Percentiles rank a stretch among this genome's conserved stretches.
phyloP scores from a whole-genome alignment of 805 yeast genomes.

The Alloascoidea africana region DNA sequence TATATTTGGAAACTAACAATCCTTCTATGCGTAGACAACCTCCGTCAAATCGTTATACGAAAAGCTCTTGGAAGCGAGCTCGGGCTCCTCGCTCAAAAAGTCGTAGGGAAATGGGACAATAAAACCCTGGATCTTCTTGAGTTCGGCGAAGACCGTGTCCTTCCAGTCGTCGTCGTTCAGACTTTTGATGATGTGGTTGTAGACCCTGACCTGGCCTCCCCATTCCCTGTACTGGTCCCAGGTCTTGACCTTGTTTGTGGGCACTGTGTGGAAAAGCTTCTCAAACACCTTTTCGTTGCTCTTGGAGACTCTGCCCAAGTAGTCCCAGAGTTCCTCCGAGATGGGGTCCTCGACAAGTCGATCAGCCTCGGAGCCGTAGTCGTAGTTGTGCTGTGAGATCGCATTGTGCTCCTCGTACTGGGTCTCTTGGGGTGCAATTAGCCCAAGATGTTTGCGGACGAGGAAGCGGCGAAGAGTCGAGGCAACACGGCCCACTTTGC shows the following conservation, averaged over 20 bases:
- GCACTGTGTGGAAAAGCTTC: constrained; percentile 6
- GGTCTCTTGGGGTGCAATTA: constrained; percentile 3
- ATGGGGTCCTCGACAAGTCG: constrained; percentile 4
- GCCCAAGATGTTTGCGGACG: constrained; percentile 4
- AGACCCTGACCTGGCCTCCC: constrained; percentile 3
- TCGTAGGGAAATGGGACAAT: constrained; percentile 6
- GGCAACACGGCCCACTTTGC: constrained; percentile 2
- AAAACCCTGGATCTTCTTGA: constrained; percentile 4
- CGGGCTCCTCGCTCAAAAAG: constrained; percentile 5
- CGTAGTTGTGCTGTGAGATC: constrained; percentile 2
- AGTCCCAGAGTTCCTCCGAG: constrained; percentile 5
- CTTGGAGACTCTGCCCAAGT: constrained; percentile 20
- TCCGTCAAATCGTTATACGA: constrained; percentile 5
- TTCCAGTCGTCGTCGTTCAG: constrained; percentile 4
- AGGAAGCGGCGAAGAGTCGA: constrained; percentile 4
- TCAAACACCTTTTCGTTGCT: constrained; percentile 7
- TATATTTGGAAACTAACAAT: too few relatives aligned
- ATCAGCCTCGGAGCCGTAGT: constrained; percentile 5
- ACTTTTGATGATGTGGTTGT: constrained; percentile 4
- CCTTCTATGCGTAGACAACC: constrained; percentile 4
- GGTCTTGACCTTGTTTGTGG: constrained; percentile 3
- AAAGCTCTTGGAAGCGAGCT: constrained; percentile 4
- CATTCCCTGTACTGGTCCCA: constrained; percentile 5
- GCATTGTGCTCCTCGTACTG: constrained; percentile 4
- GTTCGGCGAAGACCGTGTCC: constrained; percentile 3